phyloP scores from a whole-genome alignment of 106 monocot species.

The Posidonia australis region DNA sequence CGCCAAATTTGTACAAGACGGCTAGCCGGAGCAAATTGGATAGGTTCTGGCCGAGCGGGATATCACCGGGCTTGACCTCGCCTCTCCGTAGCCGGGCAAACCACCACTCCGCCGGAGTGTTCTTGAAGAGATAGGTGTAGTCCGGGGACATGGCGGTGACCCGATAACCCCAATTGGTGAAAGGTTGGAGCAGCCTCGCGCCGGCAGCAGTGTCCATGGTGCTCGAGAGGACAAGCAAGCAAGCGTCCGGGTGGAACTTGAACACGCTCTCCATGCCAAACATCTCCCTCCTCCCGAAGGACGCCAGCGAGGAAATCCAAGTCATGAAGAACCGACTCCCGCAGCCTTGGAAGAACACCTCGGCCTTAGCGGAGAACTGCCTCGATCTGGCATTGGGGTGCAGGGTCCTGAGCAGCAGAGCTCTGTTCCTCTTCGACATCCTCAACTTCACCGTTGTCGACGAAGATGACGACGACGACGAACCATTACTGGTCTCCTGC shows the following conservation, averaged over 20 bases:
- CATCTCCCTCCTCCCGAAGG: slow-evolving; percentile 46
- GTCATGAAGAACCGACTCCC: slow-evolving; percentile 66
- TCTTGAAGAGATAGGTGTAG: slow-evolving; percentile 30
- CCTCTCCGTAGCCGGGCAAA: slow-evolving; percentile 19
- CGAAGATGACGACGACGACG: neutral
- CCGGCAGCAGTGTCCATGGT: slow-evolving; percentile 53
- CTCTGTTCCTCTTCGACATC: slow-evolving; percentile 5
- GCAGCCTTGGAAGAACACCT: slow-evolving; percentile 24
- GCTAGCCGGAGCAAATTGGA: slow-evolving; percentile 70
- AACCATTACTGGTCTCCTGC: neutral
- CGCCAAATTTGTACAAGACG: slow-evolving; percentile 70
- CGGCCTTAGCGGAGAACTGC: slow-evolving; percentile 27
- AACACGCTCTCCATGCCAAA: slow-evolving; percentile 62
- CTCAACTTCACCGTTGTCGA: neutral
- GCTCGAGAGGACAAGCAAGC: slow-evolving; percentile 57
- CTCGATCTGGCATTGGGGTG: slow-evolving; percentile 5
- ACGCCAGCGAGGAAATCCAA: slow-evolving; percentile 44
- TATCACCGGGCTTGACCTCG: slow-evolving; percentile 32
- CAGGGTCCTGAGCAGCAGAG: slow-evolving; percentile 6
- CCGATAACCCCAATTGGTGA: slow-evolving; percentile 24
- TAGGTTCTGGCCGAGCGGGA: slow-evolving; percentile 71
- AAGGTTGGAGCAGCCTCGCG: slow-evolving; percentile 21
- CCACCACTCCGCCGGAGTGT: slow-evolving; percentile 54
- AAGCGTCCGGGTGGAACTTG: slow-evolving; percentile 49
- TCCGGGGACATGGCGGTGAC: slow-evolving; percentile 50